Conservation (phyloP, 2,329 filamentous ascomycete species). For the Aureobasidium sp. region DNA sequence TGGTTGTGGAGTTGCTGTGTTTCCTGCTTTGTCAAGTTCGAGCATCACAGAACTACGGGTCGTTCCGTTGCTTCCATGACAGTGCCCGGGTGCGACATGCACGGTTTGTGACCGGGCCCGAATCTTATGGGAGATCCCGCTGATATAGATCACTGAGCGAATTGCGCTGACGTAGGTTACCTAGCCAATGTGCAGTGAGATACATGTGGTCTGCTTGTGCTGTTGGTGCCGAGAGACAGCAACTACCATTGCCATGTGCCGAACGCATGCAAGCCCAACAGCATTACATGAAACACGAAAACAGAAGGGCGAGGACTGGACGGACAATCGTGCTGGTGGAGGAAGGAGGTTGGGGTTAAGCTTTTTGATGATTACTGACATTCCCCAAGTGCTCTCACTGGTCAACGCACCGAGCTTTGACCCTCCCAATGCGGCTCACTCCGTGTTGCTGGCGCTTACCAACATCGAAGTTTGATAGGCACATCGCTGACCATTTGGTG, state of each 20-base stretch:
- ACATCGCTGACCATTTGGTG: slow-evolving; percentile 1
- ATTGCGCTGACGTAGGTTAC: neutral
- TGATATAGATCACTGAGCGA: neutral
- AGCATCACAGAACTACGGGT: neutral
- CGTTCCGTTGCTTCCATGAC: neutral
- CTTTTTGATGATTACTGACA: slow-evolving; percentile 1
- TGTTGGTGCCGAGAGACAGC: neutral
- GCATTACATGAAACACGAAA: neutral
- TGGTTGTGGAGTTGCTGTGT: neutral
- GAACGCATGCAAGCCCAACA: neutral
- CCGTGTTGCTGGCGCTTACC: neutral
- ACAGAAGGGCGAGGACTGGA: neutral
- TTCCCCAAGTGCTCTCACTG: neutral
- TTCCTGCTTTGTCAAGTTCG: neutral
- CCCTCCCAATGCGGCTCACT: neutral
- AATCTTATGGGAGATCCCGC: neutral
- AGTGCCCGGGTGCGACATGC: neutral
- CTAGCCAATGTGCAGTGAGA: neutral
- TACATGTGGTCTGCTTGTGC: neutral
- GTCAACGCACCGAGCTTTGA: neutral
- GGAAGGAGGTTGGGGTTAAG: neutral
- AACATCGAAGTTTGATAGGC: slow-evolving; percentile 8
- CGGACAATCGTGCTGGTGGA: neutral
- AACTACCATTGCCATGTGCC: neutral
- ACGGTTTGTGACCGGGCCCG: neutral